Conservation (phyloP, 1,139 yeast genomes). For the Wickerhamomyces sp. region DNA sequence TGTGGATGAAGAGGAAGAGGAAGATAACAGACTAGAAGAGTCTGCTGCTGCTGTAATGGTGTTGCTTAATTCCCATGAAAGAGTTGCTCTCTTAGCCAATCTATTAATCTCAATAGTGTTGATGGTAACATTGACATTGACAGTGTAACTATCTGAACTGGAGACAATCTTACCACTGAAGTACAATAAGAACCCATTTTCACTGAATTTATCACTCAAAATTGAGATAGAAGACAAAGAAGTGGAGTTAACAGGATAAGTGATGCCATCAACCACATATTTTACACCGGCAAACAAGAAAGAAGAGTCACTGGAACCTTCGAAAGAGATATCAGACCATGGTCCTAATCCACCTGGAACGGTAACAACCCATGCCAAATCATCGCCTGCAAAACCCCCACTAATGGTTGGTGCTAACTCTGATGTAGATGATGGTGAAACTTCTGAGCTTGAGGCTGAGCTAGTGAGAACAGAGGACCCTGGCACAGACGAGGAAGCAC, state of each 20-base stretch:
- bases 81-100: constrained; percentile 8
- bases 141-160: constrained; percentile 2
- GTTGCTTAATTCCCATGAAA: constrained; percentile 2
- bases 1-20: neutral
- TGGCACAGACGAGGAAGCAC: neutral
- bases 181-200: constrained; percentile 5
- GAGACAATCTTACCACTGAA: constrained; percentile 5
- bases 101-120: constrained; percentile 1
- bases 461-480: too few species aligned
- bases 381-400: neutral
- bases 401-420: constrained; percentile 3
- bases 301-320: neutral
- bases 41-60: neutral
- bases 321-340: constrained; percentile 2
- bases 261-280: constrained; percentile 14
- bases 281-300: constrained; percentile 2
- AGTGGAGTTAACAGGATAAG: constrained; percentile 1
- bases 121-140: neutral
- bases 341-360: constrained; percentile 8
- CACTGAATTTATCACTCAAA: constrained; percentile 1
- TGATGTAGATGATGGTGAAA: neutral
- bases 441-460: constrained; percentile 1
- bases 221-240: constrained; percentile 3
- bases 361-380: constrained; percentile 8
- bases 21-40: neutral